phyloP scores from a whole-genome alignment of 2,329 filamentous ascomycete genomes.

The Scortechinia acanthostroma region DNA sequence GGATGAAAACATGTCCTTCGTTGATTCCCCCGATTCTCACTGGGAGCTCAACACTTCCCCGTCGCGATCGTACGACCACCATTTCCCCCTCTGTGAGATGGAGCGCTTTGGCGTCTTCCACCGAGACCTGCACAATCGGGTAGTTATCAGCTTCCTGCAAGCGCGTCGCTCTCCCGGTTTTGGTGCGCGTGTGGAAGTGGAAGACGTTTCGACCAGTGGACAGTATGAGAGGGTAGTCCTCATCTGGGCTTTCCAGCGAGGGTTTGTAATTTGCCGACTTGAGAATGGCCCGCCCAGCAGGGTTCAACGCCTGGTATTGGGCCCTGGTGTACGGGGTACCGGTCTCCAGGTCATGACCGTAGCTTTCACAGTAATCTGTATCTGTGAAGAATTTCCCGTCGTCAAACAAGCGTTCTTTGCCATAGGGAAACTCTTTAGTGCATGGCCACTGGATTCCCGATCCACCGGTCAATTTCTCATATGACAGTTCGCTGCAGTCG shows the following conservation, averaged over 20 bases:
- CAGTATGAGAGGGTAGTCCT: conserved; percentile 19
- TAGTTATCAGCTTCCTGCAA: conserved; percentile 18
- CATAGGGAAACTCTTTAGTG: conserved; percentile 17
- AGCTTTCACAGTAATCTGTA: conserved; percentile 22
- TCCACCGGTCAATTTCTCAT: conserved; percentile 21
- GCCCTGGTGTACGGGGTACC: conserved; percentile 17
- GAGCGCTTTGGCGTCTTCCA: conserved; percentile 14
- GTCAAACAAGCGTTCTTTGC: conserved; percentile 20
- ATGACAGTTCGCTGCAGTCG: conserved; percentile 21
- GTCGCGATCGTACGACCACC: conserved; percentile 17
- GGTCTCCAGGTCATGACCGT: conserved; percentile 25
- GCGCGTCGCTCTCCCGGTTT: conserved; percentile 18
- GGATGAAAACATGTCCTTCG: conserved; percentile 23
- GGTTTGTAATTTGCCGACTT: conserved; percentile 20
- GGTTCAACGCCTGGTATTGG: conserved; percentile 18
- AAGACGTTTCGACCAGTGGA: conserved; percentile 20
- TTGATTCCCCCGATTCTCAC: conserved; percentile 16
- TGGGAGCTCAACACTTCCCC: conserved; percentile 18
- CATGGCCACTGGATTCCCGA: conserved; percentile 27
- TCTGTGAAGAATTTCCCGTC: conserved; percentile 23
- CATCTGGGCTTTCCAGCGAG: conserved; percentile 15
- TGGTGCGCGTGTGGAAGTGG: conserved; percentile 26
- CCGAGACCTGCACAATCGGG: conserved; percentile 16
- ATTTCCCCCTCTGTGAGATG: conserved; percentile 16
- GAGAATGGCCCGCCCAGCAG: conserved; percentile 21